These are phyloP conservation scores for Debaryomyces prosopidis DNA, from an alignment of 805 yeast genomes.

Conservation along the genomic window DNA sequence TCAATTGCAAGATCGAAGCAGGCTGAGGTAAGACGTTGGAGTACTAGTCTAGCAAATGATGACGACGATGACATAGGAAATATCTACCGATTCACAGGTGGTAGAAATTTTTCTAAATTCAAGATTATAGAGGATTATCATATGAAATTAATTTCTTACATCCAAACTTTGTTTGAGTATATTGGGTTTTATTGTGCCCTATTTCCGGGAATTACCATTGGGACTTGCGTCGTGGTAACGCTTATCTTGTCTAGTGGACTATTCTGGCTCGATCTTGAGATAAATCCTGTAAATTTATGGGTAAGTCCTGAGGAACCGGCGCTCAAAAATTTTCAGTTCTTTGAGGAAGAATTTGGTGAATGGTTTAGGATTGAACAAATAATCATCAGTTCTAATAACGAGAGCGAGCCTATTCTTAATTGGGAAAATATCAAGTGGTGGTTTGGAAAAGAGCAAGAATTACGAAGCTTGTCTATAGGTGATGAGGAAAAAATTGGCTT, in stretches of 20 bases:
- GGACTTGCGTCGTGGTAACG: constrained; percentile 29
- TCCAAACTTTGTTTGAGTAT: constrained; percentile 41
- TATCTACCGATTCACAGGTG: constrained; percentile 13
- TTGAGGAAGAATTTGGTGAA: constrained; percentile 84
- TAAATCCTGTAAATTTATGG: constrained; percentile 84
- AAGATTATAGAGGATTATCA: not conserved
- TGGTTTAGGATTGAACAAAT: constrained; percentile 88
- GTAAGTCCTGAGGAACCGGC: constrained; percentile 79
- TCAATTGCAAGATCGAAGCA: constrained; percentile 20
- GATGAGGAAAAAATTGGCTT: constrained; percentile 28
- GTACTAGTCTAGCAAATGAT: constrained; percentile 4
- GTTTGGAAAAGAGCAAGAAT: constrained; percentile 71
- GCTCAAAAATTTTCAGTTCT: constrained; percentile 62
- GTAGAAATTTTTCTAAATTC: constrained; percentile 1
- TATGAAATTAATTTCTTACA: constrained; percentile 4
- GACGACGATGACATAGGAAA: constrained; percentile 15
- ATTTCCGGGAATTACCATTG: constrained; percentile 47
- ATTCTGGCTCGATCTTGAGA: constrained; percentile 58
- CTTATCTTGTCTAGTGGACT: constrained; percentile 54
- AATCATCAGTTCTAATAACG: constrained; percentile 59
- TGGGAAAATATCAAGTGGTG: constrained; percentile 84
- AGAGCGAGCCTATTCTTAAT: constrained; percentile 56
- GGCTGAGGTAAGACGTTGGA: not conserved
- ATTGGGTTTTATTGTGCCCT: constrained; percentile 62
- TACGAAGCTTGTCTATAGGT: constrained; percentile 27